Evolutionary conservation across 2,329 filamentous ascomycete species (phyloP), one percentile per base, ranked within the genome.

Genomic region (Cytospora piceicola): DNA sequence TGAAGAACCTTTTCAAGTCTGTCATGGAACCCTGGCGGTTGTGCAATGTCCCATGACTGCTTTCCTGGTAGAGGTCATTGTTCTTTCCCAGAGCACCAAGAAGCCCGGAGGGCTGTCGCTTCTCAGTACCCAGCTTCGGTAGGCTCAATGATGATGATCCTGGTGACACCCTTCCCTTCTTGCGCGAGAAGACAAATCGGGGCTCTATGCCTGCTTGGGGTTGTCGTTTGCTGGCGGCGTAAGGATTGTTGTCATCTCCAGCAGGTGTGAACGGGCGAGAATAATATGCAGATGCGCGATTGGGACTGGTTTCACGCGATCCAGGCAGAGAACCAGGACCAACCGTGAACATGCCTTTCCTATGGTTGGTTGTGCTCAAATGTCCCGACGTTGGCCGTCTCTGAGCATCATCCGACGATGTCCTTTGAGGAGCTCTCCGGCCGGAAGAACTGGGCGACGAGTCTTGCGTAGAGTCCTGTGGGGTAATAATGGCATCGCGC

Each of bases 1-100:
- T 95, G 82, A 99, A 96, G 76, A 99, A 99, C n/a, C 95, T 87
- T 79, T 97, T 97, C 67, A 99, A 79, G 72, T 98, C 94, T 4
- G 91, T 90, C 91, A 98, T 98, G 6, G 95, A 97, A 27, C 91
- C 88, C 67, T 92, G 87, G 59, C 84, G 82, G 69, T 79, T 83
- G 67, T 84, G 82, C 2, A 79, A 79, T 63, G 80, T 79, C 46
- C 80, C 74, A 70, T 74, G 74, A 69, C 75, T 77, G 77, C 84
- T 79, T 64, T 82, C 75, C 53, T 77, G 71, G 60, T 80, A 76
- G 29, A 81, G 77, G 34, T 88, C 83, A 12, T 73, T 73, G 36
- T 77, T 74, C 67, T 77, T 78, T 60, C 76, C 77, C 64, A 71
- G 70, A 61, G 74, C 70, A 57, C 77, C 72, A 63, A 83, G 78